Evolutionary conservation across 1,139 yeast genomes (phyloP).

Genomic region (Suhomyces atakaporum): DNA sequence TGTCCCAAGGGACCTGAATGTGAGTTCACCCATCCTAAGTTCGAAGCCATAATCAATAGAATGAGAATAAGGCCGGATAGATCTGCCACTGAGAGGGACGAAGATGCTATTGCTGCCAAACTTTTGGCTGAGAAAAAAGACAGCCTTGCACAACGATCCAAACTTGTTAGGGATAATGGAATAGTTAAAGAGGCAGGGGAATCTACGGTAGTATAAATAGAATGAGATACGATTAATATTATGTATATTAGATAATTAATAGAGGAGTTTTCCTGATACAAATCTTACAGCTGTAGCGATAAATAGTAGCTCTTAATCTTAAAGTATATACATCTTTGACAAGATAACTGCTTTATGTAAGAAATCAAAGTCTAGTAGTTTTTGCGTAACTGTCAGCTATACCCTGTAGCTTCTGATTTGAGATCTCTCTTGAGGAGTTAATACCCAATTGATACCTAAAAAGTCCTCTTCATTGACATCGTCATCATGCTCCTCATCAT

Average conservation of each 20-base stretch:
- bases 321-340: neutral
- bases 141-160: conserved; percentile 9
- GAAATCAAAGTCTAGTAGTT: neutral
- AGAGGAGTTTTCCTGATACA: too few species aligned
- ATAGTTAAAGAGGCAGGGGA: neutral
- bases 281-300: too few species aligned
- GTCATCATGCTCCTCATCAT: conserved; percentile 31
- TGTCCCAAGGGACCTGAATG: conserved; percentile 78
- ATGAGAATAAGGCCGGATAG: conserved; percentile 54
- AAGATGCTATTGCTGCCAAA: conserved; percentile 11
- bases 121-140: conserved; percentile 12
- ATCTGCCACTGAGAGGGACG: conserved; percentile 12
- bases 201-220: conserved; percentile 1
- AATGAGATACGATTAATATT: conserved; percentile 7
- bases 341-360: neutral
- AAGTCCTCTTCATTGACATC: conserved; percentile 43
- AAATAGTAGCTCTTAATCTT: too few species aligned
- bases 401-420: conserved; percentile 52
- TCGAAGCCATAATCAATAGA: conserved; percentile 46
- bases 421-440: conserved; percentile 74
- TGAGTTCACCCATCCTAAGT: conserved; percentile 60
- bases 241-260: conserved; percentile 4
- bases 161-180: neutral
- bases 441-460: conserved; percentile 72
- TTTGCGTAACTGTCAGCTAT: conserved; percentile 5